Evolutionary conservation across 2,329 filamentous ascomycete genomes (phyloP).

Genomic region (Zelopaecilomyces penicillatus): DNA sequence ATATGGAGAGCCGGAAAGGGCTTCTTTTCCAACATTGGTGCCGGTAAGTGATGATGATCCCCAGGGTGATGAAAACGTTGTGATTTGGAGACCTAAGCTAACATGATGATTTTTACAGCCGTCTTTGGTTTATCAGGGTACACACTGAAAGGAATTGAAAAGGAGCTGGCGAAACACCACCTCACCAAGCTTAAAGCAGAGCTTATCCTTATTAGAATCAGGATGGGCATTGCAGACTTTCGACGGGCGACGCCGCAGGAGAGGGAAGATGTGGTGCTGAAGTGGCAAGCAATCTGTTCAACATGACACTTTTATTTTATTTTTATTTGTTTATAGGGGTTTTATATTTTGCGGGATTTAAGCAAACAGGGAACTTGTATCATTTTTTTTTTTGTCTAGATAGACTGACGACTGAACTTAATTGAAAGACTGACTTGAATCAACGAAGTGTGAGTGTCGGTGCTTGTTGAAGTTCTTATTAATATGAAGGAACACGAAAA

Average conservation of each 20-base stretch:
- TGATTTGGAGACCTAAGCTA: neutral
- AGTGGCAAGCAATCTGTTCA: constrained; percentile 14
- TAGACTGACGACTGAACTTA: too few species aligned
- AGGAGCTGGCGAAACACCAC: constrained; percentile 31
- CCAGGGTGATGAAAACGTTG: neutral
- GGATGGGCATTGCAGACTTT: constrained; percentile 22
- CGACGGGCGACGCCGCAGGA: constrained; percentile 13
- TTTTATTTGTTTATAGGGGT: too few species aligned
- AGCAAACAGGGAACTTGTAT: too few species aligned
- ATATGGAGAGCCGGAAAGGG: constrained; percentile 35
- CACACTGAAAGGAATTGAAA: constrained; percentile 44
- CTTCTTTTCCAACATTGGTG: constrained; percentile 37
- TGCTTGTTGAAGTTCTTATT: too few species aligned
- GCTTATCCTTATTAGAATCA: constrained; percentile 22
- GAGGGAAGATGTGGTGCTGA: constrained; percentile 16
- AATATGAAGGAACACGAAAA: too few species aligned
- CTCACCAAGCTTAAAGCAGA: constrained; percentile 25
- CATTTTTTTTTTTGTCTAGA: too few species aligned
- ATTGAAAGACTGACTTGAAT: too few species aligned
- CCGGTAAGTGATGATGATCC: constrained; percentile 12
- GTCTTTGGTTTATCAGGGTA: constrained; percentile 42
- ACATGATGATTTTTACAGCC: constrained; percentile 19
- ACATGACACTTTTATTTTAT: too few species aligned
- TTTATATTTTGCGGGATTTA: too few species aligned
- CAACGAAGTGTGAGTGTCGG: too few species aligned